Evolutionary conservation across 352 stramenopile genomes (phyloP).

Genomic region (Phytopythium boreale): DNA sequence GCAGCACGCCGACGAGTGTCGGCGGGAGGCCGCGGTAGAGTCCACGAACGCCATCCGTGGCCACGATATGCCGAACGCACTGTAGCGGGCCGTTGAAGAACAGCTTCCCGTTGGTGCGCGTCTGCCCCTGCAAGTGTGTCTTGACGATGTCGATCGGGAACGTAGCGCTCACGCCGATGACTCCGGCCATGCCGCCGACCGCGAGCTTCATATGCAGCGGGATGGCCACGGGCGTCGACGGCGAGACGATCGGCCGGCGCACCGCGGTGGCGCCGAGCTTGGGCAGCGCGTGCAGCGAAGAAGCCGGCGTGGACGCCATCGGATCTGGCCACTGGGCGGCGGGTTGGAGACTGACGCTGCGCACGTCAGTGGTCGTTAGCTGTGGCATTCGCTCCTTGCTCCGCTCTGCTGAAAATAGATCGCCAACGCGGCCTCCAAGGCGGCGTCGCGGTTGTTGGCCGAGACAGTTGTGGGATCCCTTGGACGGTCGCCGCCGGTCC

Average conservation of each 20-base stretch:
- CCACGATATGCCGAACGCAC: slow-evolving; percentile 70
- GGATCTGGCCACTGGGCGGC: background rate
- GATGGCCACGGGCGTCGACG: slow-evolving; percentile 30
- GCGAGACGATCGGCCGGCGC: background rate
- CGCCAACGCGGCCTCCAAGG: background rate
- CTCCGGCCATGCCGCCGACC: slow-evolving; percentile 82
- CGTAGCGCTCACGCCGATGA: slow-evolving; percentile 77
- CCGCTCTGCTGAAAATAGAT: background rate
- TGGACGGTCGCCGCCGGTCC: background rate
- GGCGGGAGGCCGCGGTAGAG: slow-evolving; percentile 76
- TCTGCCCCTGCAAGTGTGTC: slow-evolving; percentile 88
- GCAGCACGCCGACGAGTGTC: slow-evolving; percentile 80
- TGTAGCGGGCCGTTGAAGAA: slow-evolving; percentile 63
- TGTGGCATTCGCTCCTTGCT: background rate
- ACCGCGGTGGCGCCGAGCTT: slow-evolving; percentile 1
- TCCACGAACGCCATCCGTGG: slow-evolving; percentile 59
- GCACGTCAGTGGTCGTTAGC: background rate
- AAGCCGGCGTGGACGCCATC: slow-evolving; percentile 2
- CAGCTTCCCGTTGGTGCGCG: slow-evolving; percentile 25
- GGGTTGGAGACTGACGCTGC: background rate
- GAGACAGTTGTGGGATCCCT: background rate
- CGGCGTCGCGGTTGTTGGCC: background rate
- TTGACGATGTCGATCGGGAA: slow-evolving; percentile 94
- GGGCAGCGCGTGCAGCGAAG: slow-evolving; percentile 18
- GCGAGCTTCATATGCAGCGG: slow-evolving; percentile 82